phyloP scores from a whole-genome alignment of 106 monocot genomes.

The Chionographis japonica region DNA sequence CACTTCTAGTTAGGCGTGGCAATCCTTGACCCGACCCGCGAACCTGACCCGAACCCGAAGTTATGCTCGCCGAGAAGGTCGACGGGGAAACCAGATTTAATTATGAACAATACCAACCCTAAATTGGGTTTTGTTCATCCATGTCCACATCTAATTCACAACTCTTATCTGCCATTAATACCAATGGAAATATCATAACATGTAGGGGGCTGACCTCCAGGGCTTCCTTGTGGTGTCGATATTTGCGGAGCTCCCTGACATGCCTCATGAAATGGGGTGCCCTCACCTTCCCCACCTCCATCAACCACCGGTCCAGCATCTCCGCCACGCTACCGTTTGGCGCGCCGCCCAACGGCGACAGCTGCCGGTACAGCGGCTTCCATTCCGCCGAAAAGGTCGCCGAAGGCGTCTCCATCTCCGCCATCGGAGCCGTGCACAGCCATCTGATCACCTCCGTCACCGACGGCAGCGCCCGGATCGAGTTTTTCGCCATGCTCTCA shows the following conservation, averaged over 20 bases:
- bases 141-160: no score
- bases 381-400: not conserved
- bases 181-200: not conserved
- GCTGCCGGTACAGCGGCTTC: slow-evolving; percentile 39
- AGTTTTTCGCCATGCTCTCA: not conserved
- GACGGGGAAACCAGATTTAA: no score
- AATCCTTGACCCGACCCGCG: no score
- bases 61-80: no score
- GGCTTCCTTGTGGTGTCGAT: slow-evolving; percentile 40
- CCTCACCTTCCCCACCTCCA: slow-evolving; percentile 34
- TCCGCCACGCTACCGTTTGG: slow-evolving; percentile 52
- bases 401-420: not conserved
- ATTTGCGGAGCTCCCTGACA: slow-evolving; percentile 58
- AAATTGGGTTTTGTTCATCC: no score
- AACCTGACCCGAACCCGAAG: no score
- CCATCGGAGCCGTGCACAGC: slow-evolving; percentile 18
- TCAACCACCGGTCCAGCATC: slow-evolving; percentile 62
- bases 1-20: no score
- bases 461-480: slow-evolving; percentile 1
- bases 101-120: no score
- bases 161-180: no score
- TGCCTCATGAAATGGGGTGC: slow-evolving; percentile 26
- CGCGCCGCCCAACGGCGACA: slow-evolving; percentile 44
- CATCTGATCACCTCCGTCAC: slow-evolving; percentile 3
- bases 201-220: slow-evolving; percentile 32